Conservation (phyloP, 2,329 filamentous ascomycete species). For the Verticillium nubilum region DNA sequence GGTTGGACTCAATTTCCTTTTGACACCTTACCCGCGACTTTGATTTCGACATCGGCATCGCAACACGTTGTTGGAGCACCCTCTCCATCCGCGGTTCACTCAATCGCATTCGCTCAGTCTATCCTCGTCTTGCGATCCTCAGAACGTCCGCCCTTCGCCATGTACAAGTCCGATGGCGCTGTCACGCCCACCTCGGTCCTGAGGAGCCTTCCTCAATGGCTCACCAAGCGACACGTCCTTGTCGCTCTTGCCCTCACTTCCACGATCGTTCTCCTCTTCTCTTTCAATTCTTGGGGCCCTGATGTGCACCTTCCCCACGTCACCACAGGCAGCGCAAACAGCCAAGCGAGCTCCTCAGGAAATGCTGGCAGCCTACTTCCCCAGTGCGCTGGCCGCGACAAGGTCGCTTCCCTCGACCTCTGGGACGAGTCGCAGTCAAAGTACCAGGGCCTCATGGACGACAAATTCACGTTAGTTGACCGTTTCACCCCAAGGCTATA, state of each 20-base stretch:
- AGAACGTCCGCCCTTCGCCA: neutral
- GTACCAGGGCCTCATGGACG: slow-evolving; percentile 14
- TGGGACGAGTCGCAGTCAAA: neutral
- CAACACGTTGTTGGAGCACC: no score
- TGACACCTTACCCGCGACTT: no score
- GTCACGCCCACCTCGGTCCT: neutral
- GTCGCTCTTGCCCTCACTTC: neutral
- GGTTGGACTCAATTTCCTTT: no score
- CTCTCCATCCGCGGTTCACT: no score
- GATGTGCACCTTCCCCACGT: neutral
- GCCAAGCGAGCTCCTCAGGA: neutral
- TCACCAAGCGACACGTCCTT: neutral
- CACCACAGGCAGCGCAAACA: neutral
- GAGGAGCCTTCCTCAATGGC: neutral
- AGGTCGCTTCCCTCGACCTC: neutral
- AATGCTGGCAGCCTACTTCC: neutral
- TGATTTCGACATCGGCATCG: no score
- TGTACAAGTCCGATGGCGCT: neutral
- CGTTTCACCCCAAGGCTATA: neutral
- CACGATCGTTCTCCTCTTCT: neutral
- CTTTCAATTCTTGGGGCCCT: no score
- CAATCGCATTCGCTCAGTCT: no score
- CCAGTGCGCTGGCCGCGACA: neutral
- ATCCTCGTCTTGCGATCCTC: neutral
- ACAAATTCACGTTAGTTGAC: slow-evolving; percentile 20